These are phyloP conservation scores for Priceomyces melissophilus DNA, from an alignment of 805 yeast genomes.

Conservation along the genomic window DNA sequence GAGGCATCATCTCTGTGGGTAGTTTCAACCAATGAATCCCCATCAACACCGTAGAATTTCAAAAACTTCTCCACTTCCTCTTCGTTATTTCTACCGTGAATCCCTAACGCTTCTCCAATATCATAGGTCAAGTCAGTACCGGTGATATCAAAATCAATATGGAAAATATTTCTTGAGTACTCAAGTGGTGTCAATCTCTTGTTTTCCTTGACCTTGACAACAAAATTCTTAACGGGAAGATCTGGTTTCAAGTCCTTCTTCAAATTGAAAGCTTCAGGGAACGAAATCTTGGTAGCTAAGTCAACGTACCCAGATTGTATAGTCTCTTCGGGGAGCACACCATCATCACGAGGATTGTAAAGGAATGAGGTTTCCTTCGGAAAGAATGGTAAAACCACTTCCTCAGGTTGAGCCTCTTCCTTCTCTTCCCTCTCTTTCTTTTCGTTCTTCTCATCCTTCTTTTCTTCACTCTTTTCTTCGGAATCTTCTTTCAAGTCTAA, in stretches of 20 bases:
- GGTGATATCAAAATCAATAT: slow-evolving; percentile 86
- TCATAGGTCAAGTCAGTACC: slow-evolving; percentile 90
- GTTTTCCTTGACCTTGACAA: slow-evolving; percentile 88
- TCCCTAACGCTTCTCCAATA: slow-evolving; percentile 95
- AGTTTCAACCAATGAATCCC: slow-evolving; percentile 64
- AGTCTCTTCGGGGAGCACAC: slow-evolving; percentile 37
- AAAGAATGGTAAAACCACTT: slow-evolving; percentile 43
- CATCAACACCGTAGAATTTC: slow-evolving; percentile 64
- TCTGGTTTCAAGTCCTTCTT: slow-evolving; percentile 78
- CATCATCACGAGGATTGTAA: slow-evolving; percentile 52
- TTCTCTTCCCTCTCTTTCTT: slow-evolving; percentile 20
- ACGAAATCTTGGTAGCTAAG: slow-evolving; percentile 67
- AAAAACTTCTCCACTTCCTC: slow-evolving; percentile 68
- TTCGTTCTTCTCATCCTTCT: slow-evolving; percentile 16
- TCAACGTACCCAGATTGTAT: slow-evolving; percentile 40
- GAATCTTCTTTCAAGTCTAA: slow-evolving; percentile 27
- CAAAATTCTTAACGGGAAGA: slow-evolving; percentile 75
- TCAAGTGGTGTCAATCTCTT: slow-evolving; percentile 85
- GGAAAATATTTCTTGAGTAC: slow-evolving; percentile 93
- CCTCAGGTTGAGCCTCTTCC: slow-evolving; percentile 20
- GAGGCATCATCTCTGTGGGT: slow-evolving; percentile 63
- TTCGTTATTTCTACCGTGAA: slow-evolving; percentile 81
- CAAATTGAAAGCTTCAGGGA: slow-evolving; percentile 73
- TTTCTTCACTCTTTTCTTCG: slow-evolving; percentile 22
- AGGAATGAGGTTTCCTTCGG: slow-evolving; percentile 62